Conservation (phyloP, 1,139 yeast species). For the Sugiyamaella xylanicola region DNA sequence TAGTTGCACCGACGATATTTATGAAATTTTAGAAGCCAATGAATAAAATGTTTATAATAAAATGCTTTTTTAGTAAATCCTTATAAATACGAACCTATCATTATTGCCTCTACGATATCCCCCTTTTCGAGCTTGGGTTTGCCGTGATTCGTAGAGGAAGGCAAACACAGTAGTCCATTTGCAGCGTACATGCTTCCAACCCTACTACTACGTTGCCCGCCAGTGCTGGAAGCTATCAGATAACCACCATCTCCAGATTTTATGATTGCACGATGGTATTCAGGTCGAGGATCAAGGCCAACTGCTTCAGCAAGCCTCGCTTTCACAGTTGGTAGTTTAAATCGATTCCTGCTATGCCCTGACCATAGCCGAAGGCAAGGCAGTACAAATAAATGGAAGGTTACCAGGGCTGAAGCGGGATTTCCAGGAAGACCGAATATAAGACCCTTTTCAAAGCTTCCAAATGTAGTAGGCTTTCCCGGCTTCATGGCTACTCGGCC, state of each 20-base stretch:
- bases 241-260: conserved; percentile 30
- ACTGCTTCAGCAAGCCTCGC: conserved; percentile 41
- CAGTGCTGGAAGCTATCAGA: conserved; percentile 47
- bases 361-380: conserved; percentile 46
- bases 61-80: not conserved
- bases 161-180: conserved; percentile 49
- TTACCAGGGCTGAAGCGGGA: conserved; percentile 55
- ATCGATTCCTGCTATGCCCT: conserved; percentile 37
- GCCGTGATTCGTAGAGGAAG: conserved; percentile 29
- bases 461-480: conserved; percentile 58
- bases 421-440: conserved; percentile 57
- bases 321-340: conserved; percentile 37
- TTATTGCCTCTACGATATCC: conserved; percentile 10
- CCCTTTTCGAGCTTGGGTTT: conserved; percentile 3
- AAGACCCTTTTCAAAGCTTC: conserved; percentile 42
- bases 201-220: conserved; percentile 53
- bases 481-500: conserved; percentile 59
- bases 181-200: conserved; percentile 51
- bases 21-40: conserved; percentile 6
- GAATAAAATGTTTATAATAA: not conserved
- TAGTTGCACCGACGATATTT: not conserved
- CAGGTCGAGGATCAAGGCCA: conserved; percentile 52
- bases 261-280: conserved; percentile 50
- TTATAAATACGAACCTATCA: conserved; percentile 5
- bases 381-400: conserved; percentile 51